Evolutionary conservation across 345 rosid genomes (phyloP), one percentile per base, ranked within the genome.

Genomic region (Hypericum perforatum): DNA sequence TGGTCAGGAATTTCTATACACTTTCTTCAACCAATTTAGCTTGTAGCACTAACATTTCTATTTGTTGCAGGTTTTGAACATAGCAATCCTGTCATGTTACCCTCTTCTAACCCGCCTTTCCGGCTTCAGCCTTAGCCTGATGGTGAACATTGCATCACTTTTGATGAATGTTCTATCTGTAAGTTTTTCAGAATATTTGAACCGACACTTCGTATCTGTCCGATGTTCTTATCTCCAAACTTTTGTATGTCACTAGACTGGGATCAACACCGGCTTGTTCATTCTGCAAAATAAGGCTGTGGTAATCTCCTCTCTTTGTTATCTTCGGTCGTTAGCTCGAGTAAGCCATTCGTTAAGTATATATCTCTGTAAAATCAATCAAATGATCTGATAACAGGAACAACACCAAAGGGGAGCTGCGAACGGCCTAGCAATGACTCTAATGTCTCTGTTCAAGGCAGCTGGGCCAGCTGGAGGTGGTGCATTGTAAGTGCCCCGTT

Each of bases 381-480:
- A 11, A 51, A 11, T 48, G 50, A 49, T 13, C 50, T 51, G 49
- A 49, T 58, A 11, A 11, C 63, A 74, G 83, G 12, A 61, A 40
- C 83, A 75, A 53, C 61, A 70, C 11, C 83, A 72, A 55, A 67
- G 83, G 57, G 83, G 83, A 55, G 78, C 76, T 14, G 83, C 83
- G 9, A 78, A 75, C 42, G 80, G 83, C 16, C 62, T 75, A 54
- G 67, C 83, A 15, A 72, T 78, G 66, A 43, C 76, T 39, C 71
- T 72, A 5, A 75, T 75, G 80, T 78, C 80, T 44, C 60, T 78
- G n/a, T 78, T 73, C 66, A 78, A 78, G 63, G 83, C 80, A 36
- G 15, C 65, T 40, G 80, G 80, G 37, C 80, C 83, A n/a, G 83
- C 80, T 44, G 64, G 71, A 14, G 80, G 80, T 32, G 83, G 83